Evolutionary conservation across 2,329 filamentous ascomycete species (phyloP).

Genomic region (Pseudogymnoascus sp.): DNA sequence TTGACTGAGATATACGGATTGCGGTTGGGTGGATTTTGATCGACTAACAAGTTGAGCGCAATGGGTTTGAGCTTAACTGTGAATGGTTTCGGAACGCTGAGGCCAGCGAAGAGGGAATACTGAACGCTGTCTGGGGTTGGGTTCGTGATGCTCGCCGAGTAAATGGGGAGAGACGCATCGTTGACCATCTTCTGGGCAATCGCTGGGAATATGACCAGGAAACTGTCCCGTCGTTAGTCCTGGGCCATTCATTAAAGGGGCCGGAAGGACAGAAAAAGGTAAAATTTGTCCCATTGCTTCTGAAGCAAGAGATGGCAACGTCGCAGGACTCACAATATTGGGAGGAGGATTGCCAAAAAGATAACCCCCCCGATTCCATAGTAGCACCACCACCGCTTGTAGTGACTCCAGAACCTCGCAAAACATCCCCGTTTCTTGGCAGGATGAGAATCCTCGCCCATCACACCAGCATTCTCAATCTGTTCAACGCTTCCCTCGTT

Average conservation of each 20-base stretch:
- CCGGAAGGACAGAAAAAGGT: not conserved
- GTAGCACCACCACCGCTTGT: conserved; percentile 33
- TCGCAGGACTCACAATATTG: conserved; percentile 13
- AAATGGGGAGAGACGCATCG: conserved; percentile 31
- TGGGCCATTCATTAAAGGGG: not conserved
- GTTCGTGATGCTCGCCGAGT: conserved; percentile 29
- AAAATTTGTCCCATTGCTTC: not conserved
- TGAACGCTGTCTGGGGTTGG: conserved; percentile 28
- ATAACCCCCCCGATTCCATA: conserved; percentile 31
- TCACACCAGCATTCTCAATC: not conserved
- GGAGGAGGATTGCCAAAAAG: conserved; percentile 33
- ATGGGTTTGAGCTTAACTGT: conserved; percentile 32
- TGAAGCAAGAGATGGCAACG: not conserved
- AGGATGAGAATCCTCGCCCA: not conserved
- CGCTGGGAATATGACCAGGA: conserved; percentile 34
- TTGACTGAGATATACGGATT: conserved; percentile 26
- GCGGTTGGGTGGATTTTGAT: conserved; percentile 22
- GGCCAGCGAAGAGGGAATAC: conserved; percentile 30
- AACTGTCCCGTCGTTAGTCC: conserved; percentile 23
- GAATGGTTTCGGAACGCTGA: conserved; percentile 31
- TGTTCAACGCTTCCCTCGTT: not conserved
- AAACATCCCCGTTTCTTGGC: not conserved
- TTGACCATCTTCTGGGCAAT: conserved; percentile 34
- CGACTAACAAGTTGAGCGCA: conserved; percentile 29
- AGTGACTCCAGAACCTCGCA: conserved; percentile 28